A percentile compares a stretch with the other conserved stretches of the same genome.
These are phyloP conservation scores for Suhomyces kunorum DNA, from an alignment of 1,139 yeast species.

Conservation along the genomic window DNA sequence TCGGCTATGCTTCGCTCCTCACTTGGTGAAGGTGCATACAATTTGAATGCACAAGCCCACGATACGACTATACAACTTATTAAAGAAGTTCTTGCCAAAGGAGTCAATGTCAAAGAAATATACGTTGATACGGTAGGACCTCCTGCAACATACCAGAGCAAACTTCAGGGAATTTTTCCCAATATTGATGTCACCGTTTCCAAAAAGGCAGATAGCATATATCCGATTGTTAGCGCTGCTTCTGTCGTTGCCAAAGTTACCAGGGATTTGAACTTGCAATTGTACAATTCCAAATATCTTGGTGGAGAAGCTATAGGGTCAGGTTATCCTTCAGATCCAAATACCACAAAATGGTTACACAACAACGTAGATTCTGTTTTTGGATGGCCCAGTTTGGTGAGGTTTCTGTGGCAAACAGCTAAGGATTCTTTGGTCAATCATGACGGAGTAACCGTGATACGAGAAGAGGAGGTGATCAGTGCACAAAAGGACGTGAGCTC, in stretches of 20 bases:
- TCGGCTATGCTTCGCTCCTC: constrained; percentile 77
- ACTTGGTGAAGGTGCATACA: constrained; percentile 59
- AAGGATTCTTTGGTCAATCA: constrained; percentile 63
- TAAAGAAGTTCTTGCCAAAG: constrained; percentile 54
- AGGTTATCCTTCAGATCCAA: constrained; percentile 94
- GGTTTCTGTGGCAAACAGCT: constrained; percentile 96
- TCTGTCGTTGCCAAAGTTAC: constrained; percentile 98
- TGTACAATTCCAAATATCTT: constrained; percentile 26
- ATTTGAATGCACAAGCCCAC: constrained; percentile 94
- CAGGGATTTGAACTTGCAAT: constrained; percentile 68
- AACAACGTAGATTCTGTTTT: constrained; percentile 65
- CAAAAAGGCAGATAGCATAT: constrained; percentile 93
- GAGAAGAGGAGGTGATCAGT: constrained; percentile 35
- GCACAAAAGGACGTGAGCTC: constrained; percentile 36
- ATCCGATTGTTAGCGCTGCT: constrained; percentile 92
- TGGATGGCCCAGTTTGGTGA: constrained; percentile 82
- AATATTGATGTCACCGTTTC: constrained; percentile 75
- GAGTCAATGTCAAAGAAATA: constrained; percentile 66
- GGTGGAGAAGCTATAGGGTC: constrained; percentile 62
- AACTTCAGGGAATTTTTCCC: constrained; percentile 71
- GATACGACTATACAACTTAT: constrained; percentile 86
- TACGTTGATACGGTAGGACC: constrained; percentile 98
- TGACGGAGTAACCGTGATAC: constrained; percentile 46
- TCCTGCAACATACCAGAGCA: constrained; percentile 78
- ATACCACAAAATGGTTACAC: constrained; percentile 73